Conservation (phyloP, 495 filamentous ascomycete species). For the Penicillium desertorum region DNA sequence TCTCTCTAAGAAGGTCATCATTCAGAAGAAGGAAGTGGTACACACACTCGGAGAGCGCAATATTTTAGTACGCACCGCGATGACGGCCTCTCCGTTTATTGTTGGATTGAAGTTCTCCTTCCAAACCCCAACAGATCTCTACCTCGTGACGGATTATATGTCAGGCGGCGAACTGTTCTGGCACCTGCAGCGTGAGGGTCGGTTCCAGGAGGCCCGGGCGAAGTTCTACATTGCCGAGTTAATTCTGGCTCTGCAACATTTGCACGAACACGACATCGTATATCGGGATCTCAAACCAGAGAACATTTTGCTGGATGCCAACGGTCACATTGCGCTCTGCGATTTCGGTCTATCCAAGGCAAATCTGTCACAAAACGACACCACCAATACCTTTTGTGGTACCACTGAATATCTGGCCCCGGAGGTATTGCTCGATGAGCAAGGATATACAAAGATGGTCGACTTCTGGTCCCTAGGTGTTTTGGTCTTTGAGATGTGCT, state of each 20-base stretch:
- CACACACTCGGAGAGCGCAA: slow-evolving; percentile 97
- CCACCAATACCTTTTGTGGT: slow-evolving; percentile 98
- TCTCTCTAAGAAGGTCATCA: slow-evolving; percentile 97
- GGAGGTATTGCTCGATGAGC: slow-evolving; percentile 91
- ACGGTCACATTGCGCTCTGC: slow-evolving; percentile 81
- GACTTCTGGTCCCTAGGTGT: slow-evolving; percentile 99
- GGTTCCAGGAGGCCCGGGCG: slow-evolving; percentile 89
- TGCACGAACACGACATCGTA: slow-evolving; percentile 96
- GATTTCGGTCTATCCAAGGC: slow-evolving; percentile 96
- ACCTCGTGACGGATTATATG: slow-evolving; percentile 99
- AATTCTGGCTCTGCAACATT: slow-evolving; percentile 90
- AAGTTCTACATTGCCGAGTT: slow-evolving; percentile 99
- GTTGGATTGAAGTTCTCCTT: slow-evolving; percentile 99
- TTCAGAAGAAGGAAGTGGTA: slow-evolving; percentile 98
- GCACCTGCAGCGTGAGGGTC: slow-evolving; percentile 96
- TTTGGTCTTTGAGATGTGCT: slow-evolving; percentile 99
- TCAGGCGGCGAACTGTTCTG: slow-evolving; percentile 97
- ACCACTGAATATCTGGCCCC: slow-evolving; percentile 97
- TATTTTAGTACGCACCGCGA: slow-evolving; percentile 93
- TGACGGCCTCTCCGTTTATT: slow-evolving; percentile 94
- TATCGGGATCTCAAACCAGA: slow-evolving; percentile 91
- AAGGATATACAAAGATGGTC: slow-evolving; percentile 99
- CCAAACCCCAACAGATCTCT: slow-evolving; percentile 94
- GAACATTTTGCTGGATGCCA: slow-evolving; percentile 81
- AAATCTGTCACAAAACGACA: slow-evolving; percentile 91